Base-by-base conservation (phyloP, 2,329 filamentous ascomycete species). In the Phyllosticta citriasiana region DNA sequence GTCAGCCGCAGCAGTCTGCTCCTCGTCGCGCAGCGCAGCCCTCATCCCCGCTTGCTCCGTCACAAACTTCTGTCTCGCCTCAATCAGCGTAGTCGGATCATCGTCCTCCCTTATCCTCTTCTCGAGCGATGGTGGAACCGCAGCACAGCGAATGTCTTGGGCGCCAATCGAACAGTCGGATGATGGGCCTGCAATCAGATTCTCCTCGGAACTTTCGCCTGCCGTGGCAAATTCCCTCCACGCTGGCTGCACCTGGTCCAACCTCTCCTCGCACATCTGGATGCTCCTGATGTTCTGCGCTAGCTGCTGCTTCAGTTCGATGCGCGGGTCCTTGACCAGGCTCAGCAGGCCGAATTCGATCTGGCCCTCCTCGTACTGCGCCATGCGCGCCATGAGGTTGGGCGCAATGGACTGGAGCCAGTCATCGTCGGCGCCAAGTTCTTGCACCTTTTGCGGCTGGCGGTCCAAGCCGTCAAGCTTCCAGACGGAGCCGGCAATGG, bases 401-500 rank as follows among this genome's bases (percentile, higher is more conserved):
- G 84, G 82, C 57, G 80, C 80, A 0, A 85, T 88, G 6, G 87
- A 72, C 1, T 76, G 72, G 3, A 90, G 79, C 91, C 91, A 96
- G 67, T 87, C 80, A 4, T 75, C 71, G 5, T 76, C 71, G 3
- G 16, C 40, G 4, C 69, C 75, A 69, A 66, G 24, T 74, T 77
- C 73, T 65, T 61, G 30, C 60, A 16, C 14, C 33, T 53, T 70
- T 57, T 70, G 57, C 2, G 91, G 93, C 65, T 86, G 84, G 52
- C 78, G 78, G 71, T 92, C 85, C 24, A 97, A 78, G 4, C 93
- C 93, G 72, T 97, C 93, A 4, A 97, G 84, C 71, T 92, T 89
- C 91, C 91, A 97, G 14, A 96, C 82, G 61, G 84, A 78, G 2
- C 84, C 86, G n/a, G 82, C 79, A 14, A 85, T 82, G 2, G 90